Percentiles rank a stretch among this genome's conserved stretches.
phyloP scores from a whole-genome alignment of 192 early-diverging fungal genomes.

The Umbelopsis sp. region DNA sequence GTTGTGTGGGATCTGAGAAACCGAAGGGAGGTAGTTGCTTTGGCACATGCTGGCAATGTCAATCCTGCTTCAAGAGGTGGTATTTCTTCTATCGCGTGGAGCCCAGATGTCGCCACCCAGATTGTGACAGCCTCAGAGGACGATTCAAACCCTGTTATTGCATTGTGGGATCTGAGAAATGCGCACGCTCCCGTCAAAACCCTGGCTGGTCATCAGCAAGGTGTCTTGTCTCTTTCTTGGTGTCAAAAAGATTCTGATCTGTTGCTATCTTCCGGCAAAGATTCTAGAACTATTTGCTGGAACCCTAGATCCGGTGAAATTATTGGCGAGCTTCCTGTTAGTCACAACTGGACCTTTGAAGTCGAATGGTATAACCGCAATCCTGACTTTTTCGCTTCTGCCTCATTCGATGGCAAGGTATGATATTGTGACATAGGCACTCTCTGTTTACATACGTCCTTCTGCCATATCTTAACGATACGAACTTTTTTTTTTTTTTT shows the following conservation, averaged over 20 bases:
- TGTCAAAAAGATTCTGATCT: slow-evolving; percentile 92
- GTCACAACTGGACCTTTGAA: slow-evolving; percentile 94
- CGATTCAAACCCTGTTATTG: slow-evolving; percentile 84
- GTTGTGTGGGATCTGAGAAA: slow-evolving; percentile 96
- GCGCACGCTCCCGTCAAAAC: slow-evolving; percentile 88
- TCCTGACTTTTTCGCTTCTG: slow-evolving; percentile 85
- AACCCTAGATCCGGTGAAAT: slow-evolving; percentile 80
- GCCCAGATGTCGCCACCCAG: slow-evolving; percentile 91
- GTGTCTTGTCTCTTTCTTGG: slow-evolving; percentile 93
- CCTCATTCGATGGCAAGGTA: slow-evolving; percentile 93
- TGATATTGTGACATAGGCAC: too few species aligned
- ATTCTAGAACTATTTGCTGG: slow-evolving; percentile 94
- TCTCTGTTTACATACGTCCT: too few species aligned
- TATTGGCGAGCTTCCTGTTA: slow-evolving; percentile 86
- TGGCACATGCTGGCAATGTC: slow-evolving; percentile 55
- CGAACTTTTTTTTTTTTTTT: too few species aligned
- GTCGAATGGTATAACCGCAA: slow-evolving; percentile 95
- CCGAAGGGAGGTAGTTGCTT: slow-evolving; percentile 80
- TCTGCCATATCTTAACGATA: too few species aligned
- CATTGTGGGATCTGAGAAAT: slow-evolving; percentile 96
- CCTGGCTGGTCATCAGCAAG: slow-evolving; percentile 86
- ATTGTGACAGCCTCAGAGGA: slow-evolving; percentile 91
- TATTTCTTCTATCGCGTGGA: slow-evolving; percentile 87
- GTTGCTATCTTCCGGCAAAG: slow-evolving; percentile 93
- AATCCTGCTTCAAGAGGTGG: slow-evolving; percentile 65